Conservation (phyloP, 1,284 basidiomycete species). For the Mycena citricolor region DNA sequence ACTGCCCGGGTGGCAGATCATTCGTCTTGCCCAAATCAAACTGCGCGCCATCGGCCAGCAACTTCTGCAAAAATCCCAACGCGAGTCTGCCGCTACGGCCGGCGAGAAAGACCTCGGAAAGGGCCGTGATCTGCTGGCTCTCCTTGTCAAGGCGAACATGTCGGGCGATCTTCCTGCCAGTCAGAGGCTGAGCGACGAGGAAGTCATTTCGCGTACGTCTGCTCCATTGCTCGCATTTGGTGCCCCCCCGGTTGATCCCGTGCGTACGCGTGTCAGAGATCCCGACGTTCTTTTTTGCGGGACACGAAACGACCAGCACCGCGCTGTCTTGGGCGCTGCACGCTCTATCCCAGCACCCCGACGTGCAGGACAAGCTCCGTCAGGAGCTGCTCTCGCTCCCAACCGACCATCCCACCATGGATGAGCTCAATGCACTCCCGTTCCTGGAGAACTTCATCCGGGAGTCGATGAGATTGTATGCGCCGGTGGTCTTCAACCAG, state of each 20-base stretch:
- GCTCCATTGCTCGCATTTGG: no score
- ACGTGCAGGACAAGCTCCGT: slow-evolving; percentile 65
- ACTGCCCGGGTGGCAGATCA: not conserved
- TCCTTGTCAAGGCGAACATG: slow-evolving; percentile 66
- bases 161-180: slow-evolving; percentile 54
- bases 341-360: slow-evolving; percentile 53
- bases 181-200: slow-evolving; percentile 67
- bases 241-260: not conserved
- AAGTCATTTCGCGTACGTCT: slow-evolving; percentile 71
- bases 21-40: no score
- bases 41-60: slow-evolving; percentile 39
- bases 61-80: slow-evolving; percentile 37
- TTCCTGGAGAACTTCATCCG: slow-evolving; percentile 68
- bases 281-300: slow-evolving; percentile 62
- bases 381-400: slow-evolving; percentile 56
- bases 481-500: slow-evolving; percentile 56
- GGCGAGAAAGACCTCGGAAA: slow-evolving; percentile 22
- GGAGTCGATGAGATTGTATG: slow-evolving; percentile 66
- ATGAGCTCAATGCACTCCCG: slow-evolving; percentile 54
- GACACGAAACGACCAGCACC: slow-evolving; percentile 70
- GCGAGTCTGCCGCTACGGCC: slow-evolving; percentile 36
- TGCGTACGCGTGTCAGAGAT: no score
- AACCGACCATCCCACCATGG: slow-evolving; percentile 56
- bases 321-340: slow-evolving; percentile 62
- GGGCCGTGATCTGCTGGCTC: slow-evolving; percentile 50